These are phyloP conservation scores for Oryza rufipogon DNA, from an alignment of 176 grass and related monocot species.

Conservation along the genomic window DNA sequence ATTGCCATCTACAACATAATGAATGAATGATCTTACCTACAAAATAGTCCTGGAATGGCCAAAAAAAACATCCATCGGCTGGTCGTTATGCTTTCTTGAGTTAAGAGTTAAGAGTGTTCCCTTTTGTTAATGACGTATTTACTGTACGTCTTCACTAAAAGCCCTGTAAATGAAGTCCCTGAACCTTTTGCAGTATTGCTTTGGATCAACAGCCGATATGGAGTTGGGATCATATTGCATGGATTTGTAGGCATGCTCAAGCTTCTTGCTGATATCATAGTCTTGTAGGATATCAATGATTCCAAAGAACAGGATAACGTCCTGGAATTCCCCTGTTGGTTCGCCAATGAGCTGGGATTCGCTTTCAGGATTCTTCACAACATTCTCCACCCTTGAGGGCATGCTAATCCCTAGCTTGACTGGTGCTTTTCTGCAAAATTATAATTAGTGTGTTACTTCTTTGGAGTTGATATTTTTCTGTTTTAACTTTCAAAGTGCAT, in stretches of 20 bases:
- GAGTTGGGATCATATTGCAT: conserved; percentile 70
- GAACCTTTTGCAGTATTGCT: conserved; percentile 79
- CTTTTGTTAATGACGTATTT: neutral
- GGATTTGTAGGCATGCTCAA: conserved; percentile 89
- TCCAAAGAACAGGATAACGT: conserved; percentile 81
- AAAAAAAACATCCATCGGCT: neutral
- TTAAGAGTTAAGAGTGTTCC: neutral
- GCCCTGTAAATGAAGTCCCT: conserved; percentile 79
- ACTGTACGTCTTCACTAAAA: conserved; percentile 56
- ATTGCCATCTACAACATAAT: conserved; percentile 18
- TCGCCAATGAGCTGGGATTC: conserved; percentile 62
- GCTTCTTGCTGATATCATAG: conserved; percentile 91
- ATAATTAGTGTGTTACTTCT: neutral
- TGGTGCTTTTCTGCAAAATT: conserved; percentile 53
- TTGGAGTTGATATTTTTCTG: neutral
- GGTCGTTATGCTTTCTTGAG: neutral
- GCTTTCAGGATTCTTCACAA: conserved; percentile 50
- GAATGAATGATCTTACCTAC: conserved; percentile 13
- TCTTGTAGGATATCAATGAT: conserved; percentile 96
- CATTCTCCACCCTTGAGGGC: conserved; percentile 76
- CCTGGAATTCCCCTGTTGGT: conserved; percentile 70
- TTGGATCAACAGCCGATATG: conserved; percentile 60
- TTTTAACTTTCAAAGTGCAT: neutral
- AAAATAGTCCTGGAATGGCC: neutral
- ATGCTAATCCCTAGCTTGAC: conserved; percentile 70